Base-by-base conservation (phyloP, 108 stramenopile species). In the Nitzschia sp. region DNA sequence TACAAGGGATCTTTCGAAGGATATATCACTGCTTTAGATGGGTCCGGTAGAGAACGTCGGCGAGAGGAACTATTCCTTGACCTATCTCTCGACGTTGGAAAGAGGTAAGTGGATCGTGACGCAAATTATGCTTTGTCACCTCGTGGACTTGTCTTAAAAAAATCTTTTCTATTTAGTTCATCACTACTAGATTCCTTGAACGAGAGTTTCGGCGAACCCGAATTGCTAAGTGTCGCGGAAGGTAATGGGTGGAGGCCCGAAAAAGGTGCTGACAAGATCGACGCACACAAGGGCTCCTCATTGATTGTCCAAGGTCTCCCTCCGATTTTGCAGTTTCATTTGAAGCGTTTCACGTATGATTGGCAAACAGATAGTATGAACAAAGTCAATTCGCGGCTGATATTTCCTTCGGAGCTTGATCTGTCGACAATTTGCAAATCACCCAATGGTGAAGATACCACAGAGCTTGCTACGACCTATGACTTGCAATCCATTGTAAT, bases 161-260 rank as follows among this genome's bases (percentile, higher is more conserved):
- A n/a, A n/a, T n/a, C n/a, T n/a, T n/a, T n/a, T n/a, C n/a, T n/a
- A n/a, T n/a, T n/a, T 53, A 83, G 81, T 53, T 74, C 76, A 21
- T 73, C 80, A 11, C 70, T 93, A 9, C 44, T 75, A 35, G 50
- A 70, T 26, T 77, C 86, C 35, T 50, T 94, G 22, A 26, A 64
- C 61, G 72, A 84, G 53, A 69, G 73, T 58, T 90, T 94, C 58
- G 74, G 82, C 32, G 58, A 81, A 55, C 88, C 88, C 8, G 92
- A 94, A 73, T 60, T 87, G 16, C 75, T 94, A 28, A 80, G 74
- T 47, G 85, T 78, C 22, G 70, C 76, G 0, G 89, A 94, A 68
- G 92, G 92, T 31, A 94, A 94, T 73, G 92, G 92, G 44, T 94
- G 92, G 92, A 80, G 92, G 68, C 92, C 92, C 13, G 85, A 90